Evolutionary conservation across 805 yeast species (phyloP).

Genomic region (Wickerhamiella allomyrinae): DNA sequence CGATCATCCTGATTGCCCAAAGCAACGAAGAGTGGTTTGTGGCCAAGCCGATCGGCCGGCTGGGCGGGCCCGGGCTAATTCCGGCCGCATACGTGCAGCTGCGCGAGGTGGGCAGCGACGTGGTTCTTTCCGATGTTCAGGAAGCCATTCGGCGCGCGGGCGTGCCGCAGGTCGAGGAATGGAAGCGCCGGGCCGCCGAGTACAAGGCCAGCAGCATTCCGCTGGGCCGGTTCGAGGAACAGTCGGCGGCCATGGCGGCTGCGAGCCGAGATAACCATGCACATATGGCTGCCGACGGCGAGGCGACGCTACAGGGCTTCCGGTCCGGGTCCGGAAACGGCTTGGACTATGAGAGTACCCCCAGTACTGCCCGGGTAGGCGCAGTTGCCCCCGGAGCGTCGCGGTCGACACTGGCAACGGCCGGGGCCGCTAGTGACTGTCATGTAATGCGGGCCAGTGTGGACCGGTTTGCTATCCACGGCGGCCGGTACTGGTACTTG

Average conservation of each 20-base stretch:
- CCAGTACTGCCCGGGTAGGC: not conserved
- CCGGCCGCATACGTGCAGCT: constrained; percentile 84
- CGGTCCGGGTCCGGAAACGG: not conserved
- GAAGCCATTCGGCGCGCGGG: constrained; percentile 51
- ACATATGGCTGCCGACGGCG: no score
- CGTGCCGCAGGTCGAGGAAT: constrained; percentile 86
- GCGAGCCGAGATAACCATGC: no score
- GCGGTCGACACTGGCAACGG: not conserved
- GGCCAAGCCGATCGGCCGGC: constrained; percentile 85
- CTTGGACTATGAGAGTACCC: not conserved
- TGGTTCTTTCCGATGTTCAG: constrained; percentile 40
- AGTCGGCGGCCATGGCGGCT: constrained; percentile 4
- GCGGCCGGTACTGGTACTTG: constrained; percentile 81
- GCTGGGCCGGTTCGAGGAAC: constrained; percentile 36
- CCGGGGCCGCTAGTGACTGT: constrained; percentile 4
- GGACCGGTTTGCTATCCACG: constrained; percentile 64
- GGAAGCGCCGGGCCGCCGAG: constrained; percentile 83
- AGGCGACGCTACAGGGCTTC: not conserved
- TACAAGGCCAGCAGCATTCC: constrained; percentile 85
- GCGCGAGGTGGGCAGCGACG: constrained; percentile 57
- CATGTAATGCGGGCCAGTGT: constrained; percentile 53
- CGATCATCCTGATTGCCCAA: constrained; percentile 86
- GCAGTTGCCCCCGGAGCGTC: not conserved
- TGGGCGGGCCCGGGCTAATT: constrained; percentile 95
- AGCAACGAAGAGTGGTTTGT: constrained; percentile 96